Base-by-base conservation (phyloP, 2,329 filamentous ascomycete species). In the Colletotrichum viniferum region DNA sequence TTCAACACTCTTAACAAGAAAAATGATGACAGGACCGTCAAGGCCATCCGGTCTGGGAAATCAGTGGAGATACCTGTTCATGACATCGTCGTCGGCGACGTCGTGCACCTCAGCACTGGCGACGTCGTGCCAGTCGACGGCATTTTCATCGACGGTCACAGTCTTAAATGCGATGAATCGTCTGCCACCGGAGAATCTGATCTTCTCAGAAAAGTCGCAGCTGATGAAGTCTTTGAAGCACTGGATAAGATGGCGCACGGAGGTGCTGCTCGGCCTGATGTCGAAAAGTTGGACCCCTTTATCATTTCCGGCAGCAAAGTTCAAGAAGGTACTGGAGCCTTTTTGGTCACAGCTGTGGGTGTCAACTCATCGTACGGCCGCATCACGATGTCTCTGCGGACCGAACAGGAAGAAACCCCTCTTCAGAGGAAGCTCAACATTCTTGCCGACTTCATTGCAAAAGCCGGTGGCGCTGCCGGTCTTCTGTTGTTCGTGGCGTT, bases 401-500 rank as follows among this genome's bases (percentile, higher is more conserved):
- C 87, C 12, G 88, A 90, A 32, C 84, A 87, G 69, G 89, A 90
- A 72, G 82, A 87, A 14, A 91, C 89, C 1, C 89, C 89, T 1
- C 82, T 91, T 24, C 89, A 91, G 80, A 86, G 86, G 78, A 91
- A 90, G 79, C 84, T 91, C 5, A 87, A 88, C 69, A 79, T 81
- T 52, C 84, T 91, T 26, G 88, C 89, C 28, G 85, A 89, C 68
- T 74, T 62, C 43, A 78, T 78, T 30, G 77, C 77, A 18, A 78
- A 78, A 55, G 52, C 74, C 10, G 74, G 89, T 18, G 91, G 93
- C 78, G 91, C 90, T 76, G 92, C 94, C 62, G 94, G 94, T 69
- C 85, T 95, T 18, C 84, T 96, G 12, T 88, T 96, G n/a, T 96
- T 96, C 81, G 86, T 95, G 65, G 93, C 96, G 8, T 86, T 96